Evolutionary conservation across 805 yeast species (phyloP).

Genomic region (Saccharomycopsis sp.): DNA sequence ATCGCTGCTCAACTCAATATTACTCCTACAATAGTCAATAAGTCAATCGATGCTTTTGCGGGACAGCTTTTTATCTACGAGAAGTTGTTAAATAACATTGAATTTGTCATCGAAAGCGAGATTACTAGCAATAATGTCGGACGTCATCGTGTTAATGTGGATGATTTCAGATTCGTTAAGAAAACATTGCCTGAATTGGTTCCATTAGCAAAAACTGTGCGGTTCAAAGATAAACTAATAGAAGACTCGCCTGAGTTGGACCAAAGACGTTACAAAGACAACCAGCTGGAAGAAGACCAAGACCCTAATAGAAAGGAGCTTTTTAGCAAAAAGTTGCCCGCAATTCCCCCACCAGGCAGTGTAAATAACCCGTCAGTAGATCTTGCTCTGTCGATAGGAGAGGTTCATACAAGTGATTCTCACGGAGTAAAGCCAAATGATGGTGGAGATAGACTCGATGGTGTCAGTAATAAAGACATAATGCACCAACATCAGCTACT

Average conservation of each 20-base stretch:
- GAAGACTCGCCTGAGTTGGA: slow-evolving; percentile 9
- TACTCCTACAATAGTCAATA: slow-evolving; percentile 3
- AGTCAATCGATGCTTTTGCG: slow-evolving; percentile 4
- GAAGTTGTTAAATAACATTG: slow-evolving; percentile 14
- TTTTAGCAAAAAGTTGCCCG: neutral
- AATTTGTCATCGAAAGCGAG: slow-evolving; percentile 18
- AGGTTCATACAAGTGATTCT: neutral
- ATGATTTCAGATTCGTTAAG: slow-evolving; percentile 10
- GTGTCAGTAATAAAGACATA: slow-evolving; percentile 30
- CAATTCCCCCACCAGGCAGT: slow-evolving; percentile 16
- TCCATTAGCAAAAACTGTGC: slow-evolving; percentile 15
- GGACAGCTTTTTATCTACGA: slow-evolving; percentile 5
- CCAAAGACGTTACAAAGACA: slow-evolving; percentile 5
- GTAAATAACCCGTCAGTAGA: slow-evolving; percentile 12
- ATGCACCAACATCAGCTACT: slow-evolving; percentile 43
- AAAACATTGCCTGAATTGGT: slow-evolving; percentile 13
- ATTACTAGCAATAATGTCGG: neutral
- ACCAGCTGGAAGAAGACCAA: neutral
- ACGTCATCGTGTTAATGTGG: slow-evolving; percentile 2
- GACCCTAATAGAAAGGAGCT: neutral
- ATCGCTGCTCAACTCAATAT: neutral
- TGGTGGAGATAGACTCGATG: neutral
- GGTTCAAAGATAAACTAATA: slow-evolving; percentile 20
- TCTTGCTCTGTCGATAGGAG: neutral
- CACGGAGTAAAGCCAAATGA: too few relatives aligned